Percentiles rank a stretch among this genome's conserved stretches.
phyloP scores from a whole-genome alignment of 2,329 filamentous ascomycete genomes.

The Grosmannia huntii region DNA sequence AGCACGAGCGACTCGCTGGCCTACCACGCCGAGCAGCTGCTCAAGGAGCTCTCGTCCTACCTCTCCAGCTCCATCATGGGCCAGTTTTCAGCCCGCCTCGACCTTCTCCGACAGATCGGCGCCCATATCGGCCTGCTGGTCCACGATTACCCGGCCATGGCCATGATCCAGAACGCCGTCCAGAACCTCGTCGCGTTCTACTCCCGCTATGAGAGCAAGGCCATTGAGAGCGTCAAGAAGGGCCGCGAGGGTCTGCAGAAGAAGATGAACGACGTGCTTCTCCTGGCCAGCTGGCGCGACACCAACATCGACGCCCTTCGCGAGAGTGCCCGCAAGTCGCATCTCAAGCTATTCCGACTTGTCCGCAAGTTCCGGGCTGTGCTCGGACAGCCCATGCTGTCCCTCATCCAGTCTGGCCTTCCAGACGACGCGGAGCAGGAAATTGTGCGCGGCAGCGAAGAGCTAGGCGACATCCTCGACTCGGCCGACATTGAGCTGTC shows the following conservation, averaged over 20 bases:
- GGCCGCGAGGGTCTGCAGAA: conserved; percentile 73
- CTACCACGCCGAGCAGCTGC: conserved; percentile 52
- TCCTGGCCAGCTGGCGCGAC: conserved; percentile 94
- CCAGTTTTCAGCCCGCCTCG: conserved; percentile 62
- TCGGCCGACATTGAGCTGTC: not conserved
- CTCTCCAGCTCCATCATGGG: conserved; percentile 68
- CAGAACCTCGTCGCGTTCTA: conserved; percentile 69
- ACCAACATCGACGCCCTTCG: conserved; percentile 83
- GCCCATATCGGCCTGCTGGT: conserved; percentile 52
- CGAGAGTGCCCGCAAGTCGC: conserved; percentile 81
- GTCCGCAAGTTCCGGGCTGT: conserved; percentile 80
- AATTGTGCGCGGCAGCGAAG: conserved; percentile 6
- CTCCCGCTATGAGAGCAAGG: conserved; percentile 52
- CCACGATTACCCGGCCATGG: conserved; percentile 44
- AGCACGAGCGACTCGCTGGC: conserved; percentile 25
- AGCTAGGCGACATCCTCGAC: conserved; percentile 1
- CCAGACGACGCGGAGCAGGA: conserved; percentile 31
- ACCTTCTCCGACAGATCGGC: conserved; percentile 52
- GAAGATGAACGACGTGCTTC: conserved; percentile 82
- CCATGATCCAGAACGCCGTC: conserved; percentile 49
- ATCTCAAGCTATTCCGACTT: conserved; percentile 82
- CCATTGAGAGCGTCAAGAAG: conserved; percentile 50
- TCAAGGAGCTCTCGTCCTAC: conserved; percentile 69
- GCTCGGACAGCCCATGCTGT: conserved; percentile 62
- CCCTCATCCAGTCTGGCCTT: conserved; percentile 46